A percentile compares a stretch with the other conserved stretches of the same genome.
Conservation (phyloP, 108 stramenopile species). For the Cyclostephanos invisitatus region DNA sequence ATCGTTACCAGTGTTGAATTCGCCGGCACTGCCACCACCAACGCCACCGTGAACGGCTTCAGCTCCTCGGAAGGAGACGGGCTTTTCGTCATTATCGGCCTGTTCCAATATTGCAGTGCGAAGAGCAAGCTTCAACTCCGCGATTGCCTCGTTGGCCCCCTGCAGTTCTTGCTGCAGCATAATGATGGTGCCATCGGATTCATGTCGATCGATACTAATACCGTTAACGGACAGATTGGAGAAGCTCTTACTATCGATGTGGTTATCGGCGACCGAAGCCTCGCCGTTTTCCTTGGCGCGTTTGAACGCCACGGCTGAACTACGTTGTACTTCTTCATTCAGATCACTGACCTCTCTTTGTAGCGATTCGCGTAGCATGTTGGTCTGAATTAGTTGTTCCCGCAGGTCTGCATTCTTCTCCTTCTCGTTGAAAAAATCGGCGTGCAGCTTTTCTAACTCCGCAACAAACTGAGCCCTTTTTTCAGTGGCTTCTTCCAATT, state of each 20-base stretch:
- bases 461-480: slow-evolving; percentile 29
- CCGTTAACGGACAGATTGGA: slow-evolving; percentile 6
- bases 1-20: slow-evolving; percentile 28
- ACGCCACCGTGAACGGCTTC: slow-evolving; percentile 7
- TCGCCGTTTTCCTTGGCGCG: slow-evolving; percentile 36
- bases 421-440: slow-evolving; percentile 21
- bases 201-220: slow-evolving; percentile 16
- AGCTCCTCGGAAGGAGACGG: not conserved
- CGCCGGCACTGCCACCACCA: slow-evolving; percentile 1
- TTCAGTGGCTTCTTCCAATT: slow-evolving; percentile 32
- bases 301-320: slow-evolving; percentile 49
- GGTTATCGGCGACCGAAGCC: slow-evolving; percentile 10
- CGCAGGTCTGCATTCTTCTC: slow-evolving; percentile 33
- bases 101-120: slow-evolving; percentile 55
- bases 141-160: slow-evolving; percentile 77
- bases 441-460: slow-evolving; percentile 41
- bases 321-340: slow-evolving; percentile 43
- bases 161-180: slow-evolving; percentile 81
- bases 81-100: slow-evolving; percentile 10
- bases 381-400: slow-evolving; percentile 33
- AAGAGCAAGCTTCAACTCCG: slow-evolving; percentile 81
- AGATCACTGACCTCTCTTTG: slow-evolving; percentile 40
- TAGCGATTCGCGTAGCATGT: slow-evolving; percentile 33
- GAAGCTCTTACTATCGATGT: slow-evolving; percentile 10
- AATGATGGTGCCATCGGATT: slow-evolving; percentile 75